phyloP scores from a whole-genome alignment of 345 rosid genomes.

The Hibiscus syriacus region DNA sequence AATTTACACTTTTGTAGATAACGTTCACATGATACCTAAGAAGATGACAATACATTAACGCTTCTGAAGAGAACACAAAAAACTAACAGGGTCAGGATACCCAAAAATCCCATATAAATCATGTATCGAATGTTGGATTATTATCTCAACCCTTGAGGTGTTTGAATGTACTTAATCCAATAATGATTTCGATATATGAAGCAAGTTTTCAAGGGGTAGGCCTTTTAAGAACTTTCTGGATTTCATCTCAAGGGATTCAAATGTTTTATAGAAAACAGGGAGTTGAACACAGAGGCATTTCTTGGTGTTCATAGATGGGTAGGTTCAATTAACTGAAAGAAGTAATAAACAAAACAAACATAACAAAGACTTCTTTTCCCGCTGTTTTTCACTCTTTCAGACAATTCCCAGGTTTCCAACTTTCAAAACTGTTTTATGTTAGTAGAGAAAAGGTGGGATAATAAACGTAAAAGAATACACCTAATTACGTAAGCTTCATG shows the following conservation, averaged over 20 bases:
- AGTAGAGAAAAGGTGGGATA: background rate
- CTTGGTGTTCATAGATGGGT: background rate
- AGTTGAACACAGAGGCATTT: background rate
- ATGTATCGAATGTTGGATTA: background rate
- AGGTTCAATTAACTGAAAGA: background rate
- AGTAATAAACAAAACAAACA: background rate
- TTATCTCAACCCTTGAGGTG: background rate
- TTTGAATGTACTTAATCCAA: background rate
- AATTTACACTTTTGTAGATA: background rate
- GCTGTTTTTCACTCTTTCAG: background rate
- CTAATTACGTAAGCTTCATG: background rate
- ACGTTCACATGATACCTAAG: background rate
- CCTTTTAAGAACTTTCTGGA: background rate
- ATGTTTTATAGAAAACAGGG: background rate
- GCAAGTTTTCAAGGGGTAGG: background rate
- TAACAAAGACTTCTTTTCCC: background rate
- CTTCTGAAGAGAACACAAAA: background rate
- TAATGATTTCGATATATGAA: background rate
- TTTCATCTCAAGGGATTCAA: background rate
- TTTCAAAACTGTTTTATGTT: background rate
- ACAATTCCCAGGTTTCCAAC: background rate
- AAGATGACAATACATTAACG: background rate
- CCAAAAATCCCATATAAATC: background rate
- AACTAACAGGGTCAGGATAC: background rate
- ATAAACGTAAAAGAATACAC: background rate